Evolutionary conservation across 139 green algal genomes (phyloP).

Genomic region (Astrephomene gubernaculifera): DNA sequence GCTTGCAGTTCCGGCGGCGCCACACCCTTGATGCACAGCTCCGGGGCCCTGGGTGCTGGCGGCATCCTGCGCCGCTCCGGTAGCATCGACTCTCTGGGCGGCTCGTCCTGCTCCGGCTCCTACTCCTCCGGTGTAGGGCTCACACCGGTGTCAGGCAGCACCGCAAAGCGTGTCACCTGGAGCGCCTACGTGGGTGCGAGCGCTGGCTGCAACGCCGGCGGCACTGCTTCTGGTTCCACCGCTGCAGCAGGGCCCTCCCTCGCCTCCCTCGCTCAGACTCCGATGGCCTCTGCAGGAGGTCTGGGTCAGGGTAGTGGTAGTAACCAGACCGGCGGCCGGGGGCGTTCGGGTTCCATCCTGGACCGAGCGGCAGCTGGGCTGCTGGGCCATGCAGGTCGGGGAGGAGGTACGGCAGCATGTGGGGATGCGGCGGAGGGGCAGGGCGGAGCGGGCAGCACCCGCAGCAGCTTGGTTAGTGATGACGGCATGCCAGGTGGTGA

Average conservation of each 20-base stretch:
- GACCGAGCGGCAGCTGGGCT: neutral
- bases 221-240: no score
- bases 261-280: no score
- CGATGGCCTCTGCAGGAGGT: no score
- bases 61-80: conserved; percentile 28
- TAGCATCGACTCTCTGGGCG: conserved; percentile 18
- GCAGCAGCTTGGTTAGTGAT: no score
- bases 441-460: neutral
- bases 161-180: conserved; percentile 36
- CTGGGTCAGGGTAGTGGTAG: no score
- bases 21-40: neutral
- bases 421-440: no score
- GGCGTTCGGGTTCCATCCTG: conserved; percentile 9
- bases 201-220: no score
- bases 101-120: neutral
- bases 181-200: neutral
- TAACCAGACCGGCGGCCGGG: neutral
- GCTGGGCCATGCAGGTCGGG: no score
- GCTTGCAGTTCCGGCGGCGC: neutral
- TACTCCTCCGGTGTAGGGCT: no score
- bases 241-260: no score
- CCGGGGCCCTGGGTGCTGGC: neutral
- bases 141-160: no score
- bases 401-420: no score
- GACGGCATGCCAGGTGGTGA: neutral